Base-by-base conservation (phyloP, 306 rosid species). In the Medicago arabica region DNA sequence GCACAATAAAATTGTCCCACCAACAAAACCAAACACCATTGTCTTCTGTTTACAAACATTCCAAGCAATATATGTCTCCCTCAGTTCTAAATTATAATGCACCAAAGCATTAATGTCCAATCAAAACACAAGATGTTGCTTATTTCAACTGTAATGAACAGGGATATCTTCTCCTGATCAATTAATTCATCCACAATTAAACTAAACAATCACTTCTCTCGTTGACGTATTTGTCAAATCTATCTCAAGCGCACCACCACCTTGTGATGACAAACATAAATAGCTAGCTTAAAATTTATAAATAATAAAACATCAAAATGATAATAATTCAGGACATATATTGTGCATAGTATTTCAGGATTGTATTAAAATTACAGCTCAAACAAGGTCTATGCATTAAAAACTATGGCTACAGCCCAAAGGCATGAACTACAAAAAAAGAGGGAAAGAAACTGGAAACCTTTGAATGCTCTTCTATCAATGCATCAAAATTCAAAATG, bases 71-170 rank as follows among this genome's bases (percentile, higher is more conserved):
- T 69, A 67, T 43, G 40, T 69, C 41, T 11, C 54, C 57, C 53
- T 74, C 73, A 18, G 6, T 44, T 61, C 6, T 8, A 34, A 34
- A 34, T 34, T 34, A 34, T 34, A 43, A 34, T 15, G 51, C 62
- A 14, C n/a, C 40, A 49, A 53, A 8, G 18, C 73, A 75, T 23
- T 55, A 71, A 28, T 34, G 69, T 78, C 75, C 58, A 74, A 75
- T 76, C 78, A 69, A 69, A 67, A 61, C 41, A 62, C 60, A 72
- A 64, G 67, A 9, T 46, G 54, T 82, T 71, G 55, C 74, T 60
- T 31, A 36, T 51, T 69, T 78, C 50, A 34, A 67, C 40, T 67
- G 57, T 57, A 43, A 31, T 68, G 14, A 41, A 16, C 51, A 46
- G 51, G 14, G 15, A 46, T 46, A 12, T 17, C 9, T 16, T 71